Percentiles rank a stretch among this genome's conserved stretches.
Conservation (phyloP, 768 basidiomycete genomes). For the Serendipita sp. region DNA sequence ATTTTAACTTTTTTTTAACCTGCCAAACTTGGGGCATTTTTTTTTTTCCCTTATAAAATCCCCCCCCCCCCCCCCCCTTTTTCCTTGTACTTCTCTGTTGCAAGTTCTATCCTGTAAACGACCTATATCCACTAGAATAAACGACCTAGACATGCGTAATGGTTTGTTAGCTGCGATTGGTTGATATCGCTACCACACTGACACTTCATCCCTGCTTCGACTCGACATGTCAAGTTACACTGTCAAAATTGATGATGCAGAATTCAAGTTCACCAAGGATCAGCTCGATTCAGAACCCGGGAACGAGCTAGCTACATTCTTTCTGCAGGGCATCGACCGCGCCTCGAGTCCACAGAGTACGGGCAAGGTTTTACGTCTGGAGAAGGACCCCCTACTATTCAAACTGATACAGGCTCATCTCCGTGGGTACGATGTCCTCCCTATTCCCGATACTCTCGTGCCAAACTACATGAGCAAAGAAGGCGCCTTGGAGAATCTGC, state of each 20-base stretch:
- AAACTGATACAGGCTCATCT: neutral
- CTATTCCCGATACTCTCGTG: neutral
- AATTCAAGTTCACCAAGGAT: neutral
- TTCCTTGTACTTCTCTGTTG: no score
- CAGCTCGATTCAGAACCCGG: neutral
- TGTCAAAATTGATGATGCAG: neutral
- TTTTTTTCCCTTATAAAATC: no score
- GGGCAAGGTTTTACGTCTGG: neutral
- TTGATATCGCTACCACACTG: no score
- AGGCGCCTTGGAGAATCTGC: neutral
- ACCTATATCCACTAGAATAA: no score
- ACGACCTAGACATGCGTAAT: no score
- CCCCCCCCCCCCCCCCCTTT: no score
- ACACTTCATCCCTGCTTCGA: no score
- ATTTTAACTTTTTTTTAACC: no score
- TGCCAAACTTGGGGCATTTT: no score
- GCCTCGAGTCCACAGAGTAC: neutral
- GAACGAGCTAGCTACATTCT: neutral
- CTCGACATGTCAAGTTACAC: neutral
- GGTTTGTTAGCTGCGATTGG: no score
- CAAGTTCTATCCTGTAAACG: no score
- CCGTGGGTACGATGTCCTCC: neutral
- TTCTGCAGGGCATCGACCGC: neutral
- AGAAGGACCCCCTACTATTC: neutral
- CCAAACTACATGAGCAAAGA: conserved; percentile 1